A percentile compares a stretch with the other conserved stretches of the same genome.
phyloP scores from a whole-genome alignment of 306 rosid species.

The Abrus precatorius region DNA sequence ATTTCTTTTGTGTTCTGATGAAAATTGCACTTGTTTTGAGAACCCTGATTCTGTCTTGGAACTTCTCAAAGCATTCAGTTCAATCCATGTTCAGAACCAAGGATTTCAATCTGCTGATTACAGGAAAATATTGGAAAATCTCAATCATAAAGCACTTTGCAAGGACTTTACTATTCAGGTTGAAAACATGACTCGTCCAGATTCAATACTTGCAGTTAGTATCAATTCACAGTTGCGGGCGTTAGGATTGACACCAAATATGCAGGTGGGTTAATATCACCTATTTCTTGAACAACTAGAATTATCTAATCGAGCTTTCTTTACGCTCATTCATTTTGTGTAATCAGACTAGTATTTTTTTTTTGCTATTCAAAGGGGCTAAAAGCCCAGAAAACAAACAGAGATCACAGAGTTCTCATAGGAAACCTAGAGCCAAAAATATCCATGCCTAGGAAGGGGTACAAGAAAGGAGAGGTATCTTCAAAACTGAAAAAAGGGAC shows the following conservation, averaged over 20 bases:
- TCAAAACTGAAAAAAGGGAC: too few relatives aligned
- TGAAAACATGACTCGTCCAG: not conserved
- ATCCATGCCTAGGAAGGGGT: too few relatives aligned
- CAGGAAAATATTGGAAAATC: slow-evolving; percentile 45
- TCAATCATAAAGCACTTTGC: slow-evolving; percentile 40
- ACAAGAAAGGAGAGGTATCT: too few relatives aligned
- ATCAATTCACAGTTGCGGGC: slow-evolving; percentile 54
- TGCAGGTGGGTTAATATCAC: slow-evolving; percentile 43
- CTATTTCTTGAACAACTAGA: too few relatives aligned
- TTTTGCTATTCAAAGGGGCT: too few relatives aligned
- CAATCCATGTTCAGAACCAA: slow-evolving; percentile 16
- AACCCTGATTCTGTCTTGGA: slow-evolving; percentile 45
- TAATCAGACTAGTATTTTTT: too few relatives aligned
- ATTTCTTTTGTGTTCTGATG: slow-evolving; percentile 60
- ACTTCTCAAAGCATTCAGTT: slow-evolving; percentile 19
- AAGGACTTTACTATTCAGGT: not conserved
- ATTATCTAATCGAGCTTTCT: too few relatives aligned
- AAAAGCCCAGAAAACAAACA: too few relatives aligned
- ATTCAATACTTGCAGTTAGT: slow-evolving; percentile 38
- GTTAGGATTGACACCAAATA: slow-evolving; percentile 35
- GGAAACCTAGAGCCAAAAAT: too few relatives aligned
- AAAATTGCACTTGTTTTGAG: slow-evolving; percentile 58
- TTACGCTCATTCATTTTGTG: too few relatives aligned
- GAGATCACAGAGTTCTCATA: too few relatives aligned
- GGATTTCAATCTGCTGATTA: slow-evolving; percentile 40